Percentiles rank a stretch among this genome's conserved stretches.
Evolutionary conservation across 78 protist species (phyloP).

Genomic region (Dictyostelium intermedium): DNA sequence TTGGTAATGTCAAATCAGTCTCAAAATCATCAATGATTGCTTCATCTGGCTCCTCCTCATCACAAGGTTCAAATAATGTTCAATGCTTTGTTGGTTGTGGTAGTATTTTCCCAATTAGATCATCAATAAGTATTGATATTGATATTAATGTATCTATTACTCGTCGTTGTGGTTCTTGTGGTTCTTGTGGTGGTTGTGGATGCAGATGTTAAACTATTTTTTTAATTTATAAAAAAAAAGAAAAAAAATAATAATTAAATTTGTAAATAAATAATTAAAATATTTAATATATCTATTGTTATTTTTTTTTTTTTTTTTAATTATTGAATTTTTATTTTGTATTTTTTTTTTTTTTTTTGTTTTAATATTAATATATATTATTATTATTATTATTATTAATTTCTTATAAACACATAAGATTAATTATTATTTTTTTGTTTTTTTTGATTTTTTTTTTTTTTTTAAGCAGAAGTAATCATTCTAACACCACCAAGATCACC

Average conservation of each 20-base stretch:
- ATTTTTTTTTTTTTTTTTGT: not conserved
- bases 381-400: not conserved
- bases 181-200: not conserved
- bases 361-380: not conserved
- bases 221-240: too few relatives aligned
- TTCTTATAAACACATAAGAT: not conserved
- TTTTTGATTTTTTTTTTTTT: not conserved
- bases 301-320: not conserved
- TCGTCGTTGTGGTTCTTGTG: not conserved
- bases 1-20: not conserved
- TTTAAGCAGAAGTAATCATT: conserved; percentile 32
- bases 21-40: not conserved
- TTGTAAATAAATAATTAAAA: not conserved
- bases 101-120: not conserved
- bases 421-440: not conserved
- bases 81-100: not conserved
- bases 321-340: too few relatives aligned
- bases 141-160: not conserved
- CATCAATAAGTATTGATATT: not conserved
- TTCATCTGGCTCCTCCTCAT: not conserved
- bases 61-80: not conserved
- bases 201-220: not conserved
- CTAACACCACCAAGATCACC: conserved; percentile 81
- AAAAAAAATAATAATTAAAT: too few relatives aligned
- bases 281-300: not conserved